Percentiles rank a stretch among this genome's conserved stretches.
These are phyloP conservation scores for Azolla pinnata DNA, from an alignment of 75 land plant genomes.

Conservation along the genomic window DNA sequence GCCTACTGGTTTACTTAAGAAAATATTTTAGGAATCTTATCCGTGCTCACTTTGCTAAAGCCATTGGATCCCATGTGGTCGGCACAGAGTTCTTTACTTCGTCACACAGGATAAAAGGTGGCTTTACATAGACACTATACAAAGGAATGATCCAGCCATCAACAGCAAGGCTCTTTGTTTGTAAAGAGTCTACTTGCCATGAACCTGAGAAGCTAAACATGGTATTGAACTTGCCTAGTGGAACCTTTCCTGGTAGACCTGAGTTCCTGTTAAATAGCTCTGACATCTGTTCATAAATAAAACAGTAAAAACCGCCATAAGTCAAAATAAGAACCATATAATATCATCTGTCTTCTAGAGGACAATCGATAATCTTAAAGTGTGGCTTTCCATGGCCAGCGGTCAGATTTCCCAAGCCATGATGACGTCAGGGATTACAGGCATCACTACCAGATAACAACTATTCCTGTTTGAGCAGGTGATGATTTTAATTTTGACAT, in stretches of 20 bases:
- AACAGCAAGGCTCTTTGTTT: conserved; percentile 53
- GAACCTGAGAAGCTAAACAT: conserved; percentile 54
- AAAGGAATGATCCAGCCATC: conserved; percentile 50
- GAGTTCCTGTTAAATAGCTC: conserved; percentile 49
- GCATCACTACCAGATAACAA: too few relatives aligned
- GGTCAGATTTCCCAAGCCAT: too few relatives aligned
- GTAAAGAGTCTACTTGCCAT: conserved; percentile 46
- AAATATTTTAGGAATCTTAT: not conserved
- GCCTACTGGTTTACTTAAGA: not conserved
- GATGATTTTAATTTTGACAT: too few relatives aligned
- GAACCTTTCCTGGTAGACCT: conserved; percentile 33
- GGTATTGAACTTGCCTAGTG: conserved; percentile 56
- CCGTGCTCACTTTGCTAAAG: conserved; percentile 50
- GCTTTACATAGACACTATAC: conserved; percentile 33
- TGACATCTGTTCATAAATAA: conserved; percentile 65
- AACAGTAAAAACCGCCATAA: too few relatives aligned
- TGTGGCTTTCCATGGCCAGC: too few relatives aligned
- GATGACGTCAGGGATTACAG: too few relatives aligned
- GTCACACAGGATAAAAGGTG: conserved; percentile 29
- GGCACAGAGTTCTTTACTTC: conserved; percentile 48
- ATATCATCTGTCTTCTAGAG: too few relatives aligned
- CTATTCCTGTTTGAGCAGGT: too few relatives aligned
- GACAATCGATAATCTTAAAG: too few relatives aligned
- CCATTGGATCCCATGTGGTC: conserved; percentile 57
- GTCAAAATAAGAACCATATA: too few relatives aligned